Conservation (phyloP, 345 rosid genomes). For the Psidium guajava region DNA sequence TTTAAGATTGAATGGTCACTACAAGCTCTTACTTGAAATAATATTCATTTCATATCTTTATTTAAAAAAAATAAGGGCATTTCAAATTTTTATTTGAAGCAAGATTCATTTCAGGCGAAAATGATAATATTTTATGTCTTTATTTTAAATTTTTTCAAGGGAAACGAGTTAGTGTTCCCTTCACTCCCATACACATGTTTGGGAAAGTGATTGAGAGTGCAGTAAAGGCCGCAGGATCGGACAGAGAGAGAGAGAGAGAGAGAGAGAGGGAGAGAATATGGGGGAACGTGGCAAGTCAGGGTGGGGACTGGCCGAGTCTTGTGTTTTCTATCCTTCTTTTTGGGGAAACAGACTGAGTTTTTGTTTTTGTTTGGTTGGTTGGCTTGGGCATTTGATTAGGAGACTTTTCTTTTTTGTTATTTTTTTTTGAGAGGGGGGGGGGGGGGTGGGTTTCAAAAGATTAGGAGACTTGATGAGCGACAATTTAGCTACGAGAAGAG, state of each 20-base stretch:
- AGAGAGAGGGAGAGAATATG: not conserved
- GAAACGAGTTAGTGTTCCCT: not conserved
- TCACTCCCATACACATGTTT: not conserved
- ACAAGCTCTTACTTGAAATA: no score
- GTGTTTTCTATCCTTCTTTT: not conserved
- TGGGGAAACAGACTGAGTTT: not conserved
- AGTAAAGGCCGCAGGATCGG: not conserved
- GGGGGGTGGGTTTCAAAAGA: no score
- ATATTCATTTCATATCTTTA: no score
- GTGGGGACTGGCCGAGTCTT: not conserved
- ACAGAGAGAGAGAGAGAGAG: not conserved
- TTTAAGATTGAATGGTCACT: no score
- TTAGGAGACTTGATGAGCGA: not conserved
- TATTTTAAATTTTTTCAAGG: no score
- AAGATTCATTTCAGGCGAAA: no score
- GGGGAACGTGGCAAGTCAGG: not conserved
- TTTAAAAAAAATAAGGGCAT: no score
- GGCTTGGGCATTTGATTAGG: not conserved
- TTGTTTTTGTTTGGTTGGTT: not conserved
- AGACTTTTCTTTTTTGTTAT: no score
- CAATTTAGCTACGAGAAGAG: not conserved
- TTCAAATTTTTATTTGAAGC: no score
- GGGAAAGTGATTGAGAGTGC: not conserved
- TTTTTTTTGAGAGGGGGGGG: no score
- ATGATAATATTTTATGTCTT: no score